Evolutionary conservation across 345 rosid species (phyloP).

Genomic region (Brassica nigra): DNA sequence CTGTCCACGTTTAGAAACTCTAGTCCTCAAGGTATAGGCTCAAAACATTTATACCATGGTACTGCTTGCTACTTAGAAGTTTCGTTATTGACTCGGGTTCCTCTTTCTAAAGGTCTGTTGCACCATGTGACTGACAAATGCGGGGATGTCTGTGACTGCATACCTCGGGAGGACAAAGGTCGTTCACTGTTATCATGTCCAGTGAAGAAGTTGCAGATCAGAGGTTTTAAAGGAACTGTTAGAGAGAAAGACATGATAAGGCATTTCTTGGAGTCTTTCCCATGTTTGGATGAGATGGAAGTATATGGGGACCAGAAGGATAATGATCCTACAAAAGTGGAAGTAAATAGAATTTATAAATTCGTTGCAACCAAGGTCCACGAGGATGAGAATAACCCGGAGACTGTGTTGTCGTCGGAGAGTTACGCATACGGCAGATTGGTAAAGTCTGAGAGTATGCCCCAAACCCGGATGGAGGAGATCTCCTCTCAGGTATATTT

Average conservation of each 20-base stretch:
- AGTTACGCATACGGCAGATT: too few relatives aligned
- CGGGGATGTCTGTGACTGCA: constrained; percentile 9
- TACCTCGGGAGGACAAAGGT: not conserved
- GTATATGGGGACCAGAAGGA: not conserved
- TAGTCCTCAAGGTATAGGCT: constrained; percentile 10
- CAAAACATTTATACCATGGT: not conserved
- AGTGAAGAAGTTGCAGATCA: not conserved
- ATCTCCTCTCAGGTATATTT: too few relatives aligned
- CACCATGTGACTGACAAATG: constrained; percentile 17
- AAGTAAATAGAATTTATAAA: not conserved
- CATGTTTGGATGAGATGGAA: constrained; percentile 1
- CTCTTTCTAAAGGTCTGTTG: not conserved
- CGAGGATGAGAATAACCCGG: not conserved
- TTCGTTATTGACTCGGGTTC: not conserved
- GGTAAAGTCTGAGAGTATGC: not conserved
- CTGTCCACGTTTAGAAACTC: constrained; percentile 1
- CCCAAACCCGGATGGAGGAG: too few relatives aligned
- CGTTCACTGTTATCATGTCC: not conserved
- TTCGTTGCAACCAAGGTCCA: not conserved
- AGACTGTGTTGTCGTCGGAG: not conserved
- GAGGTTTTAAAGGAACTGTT: not conserved
- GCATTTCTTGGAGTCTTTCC: constrained; percentile 11
- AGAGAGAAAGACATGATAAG: constrained; percentile 3
- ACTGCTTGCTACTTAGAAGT: too few relatives aligned
- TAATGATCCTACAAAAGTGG: not conserved